Base-by-base conservation (phyloP, 805 yeast genomes). In the Sugiyamaella chiloensis region DNA sequence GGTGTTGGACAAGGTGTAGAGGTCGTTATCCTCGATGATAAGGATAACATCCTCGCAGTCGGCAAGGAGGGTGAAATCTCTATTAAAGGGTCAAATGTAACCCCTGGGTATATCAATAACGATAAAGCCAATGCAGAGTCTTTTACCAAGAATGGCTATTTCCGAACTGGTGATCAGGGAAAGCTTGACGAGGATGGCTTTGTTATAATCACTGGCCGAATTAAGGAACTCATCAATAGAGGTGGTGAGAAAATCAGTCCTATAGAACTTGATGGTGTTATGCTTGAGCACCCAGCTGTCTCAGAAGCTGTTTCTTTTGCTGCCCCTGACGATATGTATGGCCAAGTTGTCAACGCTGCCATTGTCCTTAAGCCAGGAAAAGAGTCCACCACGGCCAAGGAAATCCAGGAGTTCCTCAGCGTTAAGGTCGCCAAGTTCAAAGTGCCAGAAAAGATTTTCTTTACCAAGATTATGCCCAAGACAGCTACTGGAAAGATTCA, bases 151-250 rank as follows among this genome's bases (percentile, higher is more conserved):
- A 69, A 73, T 20, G 80, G 80, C 27, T 83, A 72, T 63, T 85
- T 85, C 76, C 75, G 87, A 53, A 85, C 93, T 4, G 93, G 93
- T 41, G 93, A 85, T 60, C 85, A 84, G 61, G 90, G 89, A 1
- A 73, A 66, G 54, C 61, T 78, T 43, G 85, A 82, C 59, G 56
- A 63, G 3, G 83, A 82, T 44, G 81, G 83, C 0, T 78, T 79
- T 60, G 64, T 83, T 24, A 70, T 73, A 9, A 69, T 83, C 52
- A 82, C 87, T 23, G 89, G 90, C 27, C 72, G 90, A 52, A 73
- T 84, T 55, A 83, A 84, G 64, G 90, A 83, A 63, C 69, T 84
- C 56, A 84, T 83, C 59, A 83, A 82, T 62, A 76, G 88, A 44
- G 90, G 87, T 20, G 90, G 90, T 48, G 90, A 83, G 65, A 83